These are phyloP conservation scores for Falciphora oryzae DNA, from an alignment of 2,329 filamentous ascomycete species.

Conservation along the genomic window DNA sequence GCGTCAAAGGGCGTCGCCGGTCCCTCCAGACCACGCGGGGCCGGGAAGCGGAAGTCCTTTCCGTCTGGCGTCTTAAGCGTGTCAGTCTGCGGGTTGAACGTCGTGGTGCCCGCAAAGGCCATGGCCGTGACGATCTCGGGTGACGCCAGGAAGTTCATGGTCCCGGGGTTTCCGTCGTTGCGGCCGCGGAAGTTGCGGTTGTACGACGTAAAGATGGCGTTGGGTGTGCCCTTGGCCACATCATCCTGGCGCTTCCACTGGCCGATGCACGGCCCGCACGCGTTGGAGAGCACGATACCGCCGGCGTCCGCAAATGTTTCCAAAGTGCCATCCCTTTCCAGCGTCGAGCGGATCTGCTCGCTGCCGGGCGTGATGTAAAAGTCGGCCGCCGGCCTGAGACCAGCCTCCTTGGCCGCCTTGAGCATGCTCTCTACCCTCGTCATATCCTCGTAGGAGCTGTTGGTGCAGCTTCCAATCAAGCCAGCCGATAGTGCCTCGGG, in stretches of 20 bases:
- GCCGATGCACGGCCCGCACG: constrained; percentile 89
- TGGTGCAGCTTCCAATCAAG: constrained; percentile 96
- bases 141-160: constrained; percentile 98
- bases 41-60: constrained; percentile 75
- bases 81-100: constrained; percentile 95
- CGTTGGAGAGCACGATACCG: constrained; percentile 86
- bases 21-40: constrained; percentile 65
- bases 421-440: constrained; percentile 89
- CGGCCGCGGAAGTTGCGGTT: constrained; percentile 97
- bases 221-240: constrained; percentile 75
- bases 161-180: constrained; percentile 93
- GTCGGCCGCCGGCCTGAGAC: constrained; percentile 79
- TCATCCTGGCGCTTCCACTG: constrained; percentile 93
- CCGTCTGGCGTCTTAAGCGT: constrained; percentile 74
- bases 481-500: constrained; percentile 86
- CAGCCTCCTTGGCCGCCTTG: constrained; percentile 84
- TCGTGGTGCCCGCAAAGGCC: constrained; percentile 85
- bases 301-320: constrained; percentile 81
- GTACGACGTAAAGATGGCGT: constrained; percentile 95
- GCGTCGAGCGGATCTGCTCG: constrained; percentile 91
- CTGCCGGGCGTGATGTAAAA: constrained; percentile 97
- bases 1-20: constrained; percentile 63
- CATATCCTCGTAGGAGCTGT: constrained; percentile 99
- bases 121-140: constrained; percentile 96
- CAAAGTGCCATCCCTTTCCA: constrained; percentile 83